These are phyloP conservation scores for Leccinum subtestaceum DNA, from an alignment of 768 basidiomycete species.

Conservation along the genomic window DNA sequence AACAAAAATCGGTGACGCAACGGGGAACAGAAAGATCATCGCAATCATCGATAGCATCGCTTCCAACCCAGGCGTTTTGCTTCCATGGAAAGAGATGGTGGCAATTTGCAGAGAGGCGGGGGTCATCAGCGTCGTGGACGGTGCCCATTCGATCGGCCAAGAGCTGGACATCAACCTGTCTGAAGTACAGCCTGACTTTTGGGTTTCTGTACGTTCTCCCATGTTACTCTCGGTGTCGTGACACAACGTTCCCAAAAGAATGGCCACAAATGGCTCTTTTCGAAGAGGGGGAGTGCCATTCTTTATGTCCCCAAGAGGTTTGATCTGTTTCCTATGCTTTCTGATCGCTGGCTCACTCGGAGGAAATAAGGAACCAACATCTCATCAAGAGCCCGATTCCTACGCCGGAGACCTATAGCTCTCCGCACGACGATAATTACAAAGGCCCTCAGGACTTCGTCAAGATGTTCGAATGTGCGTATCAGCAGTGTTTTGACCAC, in stretches of 20 bases:
- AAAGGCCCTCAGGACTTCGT: conserved; percentile 39
- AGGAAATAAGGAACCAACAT: conserved; percentile 53
- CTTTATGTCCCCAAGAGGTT: conserved; percentile 72
- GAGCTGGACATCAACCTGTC: conserved; percentile 59
- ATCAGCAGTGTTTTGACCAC: background rate
- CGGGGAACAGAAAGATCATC: conserved; percentile 47
- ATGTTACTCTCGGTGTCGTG: background rate
- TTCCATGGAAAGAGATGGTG: conserved; percentile 75
- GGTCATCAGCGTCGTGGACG: conserved; percentile 71
- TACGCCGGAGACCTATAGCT: conserved; percentile 50
- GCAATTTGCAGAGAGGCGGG: conserved; percentile 60
- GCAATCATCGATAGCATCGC: conserved; percentile 69
- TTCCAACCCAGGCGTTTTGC: conserved; percentile 55
- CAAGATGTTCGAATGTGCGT: conserved; percentile 46
- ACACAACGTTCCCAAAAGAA: conserved; percentile 42
- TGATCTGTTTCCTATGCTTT: conserved; percentile 7
- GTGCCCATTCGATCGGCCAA: conserved; percentile 76
- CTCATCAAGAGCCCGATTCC: conserved; percentile 59
- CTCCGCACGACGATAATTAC: conserved; percentile 39
- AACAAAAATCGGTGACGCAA: conserved; percentile 17
- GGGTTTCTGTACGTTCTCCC: conserved; percentile 56
- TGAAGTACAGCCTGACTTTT: conserved; percentile 65
- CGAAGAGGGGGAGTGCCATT: conserved; percentile 63
- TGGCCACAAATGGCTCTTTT: conserved; percentile 83
- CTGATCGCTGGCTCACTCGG: background rate